phyloP scores from a whole-genome alignment of 1,284 basidiomycete genomes.

The Mycosarcoma mackinlayi region DNA sequence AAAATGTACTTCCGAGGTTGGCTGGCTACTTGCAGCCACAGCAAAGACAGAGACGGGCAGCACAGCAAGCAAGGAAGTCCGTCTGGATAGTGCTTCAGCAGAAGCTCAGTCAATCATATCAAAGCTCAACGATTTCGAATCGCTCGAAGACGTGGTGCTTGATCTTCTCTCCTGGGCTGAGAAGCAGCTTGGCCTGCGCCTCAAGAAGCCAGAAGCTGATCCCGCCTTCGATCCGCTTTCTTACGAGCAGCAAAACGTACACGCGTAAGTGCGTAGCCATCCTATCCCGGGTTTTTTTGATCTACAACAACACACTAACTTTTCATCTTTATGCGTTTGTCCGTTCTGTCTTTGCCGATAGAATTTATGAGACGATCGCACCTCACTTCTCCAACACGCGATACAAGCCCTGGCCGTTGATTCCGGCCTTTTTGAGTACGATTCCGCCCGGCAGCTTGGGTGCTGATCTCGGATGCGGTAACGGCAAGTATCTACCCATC shows the following conservation, averaged over 20 bases:
- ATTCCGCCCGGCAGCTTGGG: conserved; percentile 84
- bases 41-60: neutral
- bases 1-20: conserved; percentile 2
- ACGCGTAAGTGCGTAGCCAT: conserved; percentile 59
- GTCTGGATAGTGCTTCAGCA: conserved; percentile 20
- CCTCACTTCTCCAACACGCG: conserved; percentile 90
- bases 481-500: conserved; percentile 87
- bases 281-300: too few species aligned
- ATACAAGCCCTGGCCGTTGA: conserved; percentile 98
- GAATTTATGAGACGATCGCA: conserved; percentile 89
- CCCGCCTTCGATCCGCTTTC: conserved; percentile 37
- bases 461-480: conserved; percentile 94
- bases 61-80: conserved; percentile 3
- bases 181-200: conserved; percentile 14
- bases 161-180: conserved; percentile 32
- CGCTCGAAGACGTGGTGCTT: conserved; percentile 37
- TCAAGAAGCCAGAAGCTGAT: conserved; percentile 15
- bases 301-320: conserved; percentile 7
- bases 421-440: conserved; percentile 80
- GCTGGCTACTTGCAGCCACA: conserved; percentile 30
- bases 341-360: conserved; percentile 4
- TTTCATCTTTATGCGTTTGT: neutral
- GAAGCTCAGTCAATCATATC: conserved; percentile 21
- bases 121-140: conserved; percentile 19
- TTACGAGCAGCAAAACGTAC: conserved; percentile 65